Base-by-base conservation (phyloP, 352 stramenopile genomes). In the Globisporangium mamillatum region DNA sequence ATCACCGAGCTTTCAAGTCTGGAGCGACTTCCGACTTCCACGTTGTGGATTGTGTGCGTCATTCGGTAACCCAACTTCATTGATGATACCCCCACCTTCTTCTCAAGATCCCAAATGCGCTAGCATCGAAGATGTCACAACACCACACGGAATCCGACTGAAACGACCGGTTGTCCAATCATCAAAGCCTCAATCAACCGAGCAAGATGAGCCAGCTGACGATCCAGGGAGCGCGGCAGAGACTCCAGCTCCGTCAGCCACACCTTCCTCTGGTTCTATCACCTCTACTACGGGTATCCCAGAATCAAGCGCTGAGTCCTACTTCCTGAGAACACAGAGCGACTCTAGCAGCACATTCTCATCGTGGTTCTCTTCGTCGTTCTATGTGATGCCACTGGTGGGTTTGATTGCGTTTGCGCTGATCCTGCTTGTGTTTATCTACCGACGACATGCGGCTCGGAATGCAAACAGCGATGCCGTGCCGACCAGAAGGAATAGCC, bases 1-100 rank as follows among this genome's bases (percentile, higher is more conserved):
- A 46, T 25, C 22, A 29, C 1, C 27, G 14, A 25, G 20, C 7
- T 79, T 66, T 48, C 75, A 88, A 52, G 66, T 77, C 38, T 91
- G 80, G 82, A 41, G 44, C 24, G 67, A 76, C 2, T 66, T 89
- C 0, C 64, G 68, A n/a, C 68, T 89, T 1, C 81, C 82, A 68
- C 82, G 70, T 0, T 91, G 82, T 60, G 81, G 81, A 24, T 74
- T 77, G 4, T 91, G 82, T 34, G 75, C 75, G 46, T n/a, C 60
- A 2, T 89, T 89, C 78, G 79, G 79, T 29, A 57, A 25, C 29
- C 27, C 53, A 38, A 8, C 9, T 38, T 44, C n/a, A 38, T 60
- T 18, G 34, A 55, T 20, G 44, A 12, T 8, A n/a, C n/a, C 0
- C 7, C 57, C 9, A 2, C 5, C 3, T 63, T 36, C 14, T 9